These are phyloP conservation scores for Neurospora sp. DNA, from an alignment of 495 filamentous ascomycete species.

Conservation along the genomic window DNA sequence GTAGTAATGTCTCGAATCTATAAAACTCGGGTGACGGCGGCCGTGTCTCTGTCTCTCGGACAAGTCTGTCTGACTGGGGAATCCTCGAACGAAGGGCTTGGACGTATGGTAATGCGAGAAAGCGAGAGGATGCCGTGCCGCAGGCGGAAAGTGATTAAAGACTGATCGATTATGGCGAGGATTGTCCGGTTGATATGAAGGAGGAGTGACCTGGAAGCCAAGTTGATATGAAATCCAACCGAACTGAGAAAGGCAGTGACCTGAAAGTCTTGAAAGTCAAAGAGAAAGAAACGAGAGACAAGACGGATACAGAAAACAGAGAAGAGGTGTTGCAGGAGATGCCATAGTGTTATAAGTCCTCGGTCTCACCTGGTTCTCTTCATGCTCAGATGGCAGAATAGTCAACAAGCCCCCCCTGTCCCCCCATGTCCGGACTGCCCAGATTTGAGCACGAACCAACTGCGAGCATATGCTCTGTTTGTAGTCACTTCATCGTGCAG, in stretches of 20 bases:
- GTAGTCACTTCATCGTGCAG: neutral
- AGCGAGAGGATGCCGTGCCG: neutral
- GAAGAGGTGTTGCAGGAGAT: neutral
- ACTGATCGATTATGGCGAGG: neutral
- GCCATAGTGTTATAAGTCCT: slow-evolving; percentile 5
- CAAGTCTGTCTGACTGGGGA: neutral
- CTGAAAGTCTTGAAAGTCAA: neutral
- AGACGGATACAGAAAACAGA: neutral
- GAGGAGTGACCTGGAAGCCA: neutral
- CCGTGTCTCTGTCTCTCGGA: neutral
- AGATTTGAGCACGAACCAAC: neutral
- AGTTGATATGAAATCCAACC: neutral
- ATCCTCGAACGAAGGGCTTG: neutral
- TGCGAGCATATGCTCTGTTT: neutral
- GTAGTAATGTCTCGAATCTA: neutral
- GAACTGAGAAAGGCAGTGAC: neutral
- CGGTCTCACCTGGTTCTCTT: neutral
- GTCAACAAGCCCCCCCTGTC: neutral
- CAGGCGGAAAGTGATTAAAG: neutral
- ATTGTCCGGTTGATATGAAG: neutral
- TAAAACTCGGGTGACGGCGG: neutral
- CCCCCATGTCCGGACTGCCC: neutral
- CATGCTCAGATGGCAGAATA: neutral
- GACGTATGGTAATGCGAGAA: neutral
- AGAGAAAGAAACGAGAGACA: slow-evolving; percentile 2